A percentile compares a stretch with the other conserved stretches of the same genome.
Conservation (phyloP, 768 basidiomycete genomes). For the Calocybe gangraenosa region DNA sequence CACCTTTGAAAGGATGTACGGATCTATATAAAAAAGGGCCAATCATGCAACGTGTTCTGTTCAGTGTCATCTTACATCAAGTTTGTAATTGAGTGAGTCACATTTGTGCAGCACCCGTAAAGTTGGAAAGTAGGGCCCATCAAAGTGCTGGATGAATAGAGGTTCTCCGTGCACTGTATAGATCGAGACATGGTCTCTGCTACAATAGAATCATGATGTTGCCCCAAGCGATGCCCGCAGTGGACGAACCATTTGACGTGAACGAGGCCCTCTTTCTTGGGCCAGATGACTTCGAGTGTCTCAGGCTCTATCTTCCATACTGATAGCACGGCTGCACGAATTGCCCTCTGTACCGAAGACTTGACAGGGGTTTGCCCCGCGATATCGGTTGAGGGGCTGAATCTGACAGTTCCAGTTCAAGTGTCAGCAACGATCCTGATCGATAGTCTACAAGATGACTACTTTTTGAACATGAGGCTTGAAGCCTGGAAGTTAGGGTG, state of each 20-base stretch:
- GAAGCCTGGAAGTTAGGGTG: conserved; percentile 2
- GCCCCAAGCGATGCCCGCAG: too few relatives aligned
- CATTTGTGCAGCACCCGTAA: conserved; percentile 90
- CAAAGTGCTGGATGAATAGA: conserved; percentile 93
- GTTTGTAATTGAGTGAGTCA: conserved; percentile 35
- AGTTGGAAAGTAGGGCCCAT: conserved; percentile 89
- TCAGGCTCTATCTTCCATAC: conserved; percentile 83
- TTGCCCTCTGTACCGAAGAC: conserved; percentile 87
- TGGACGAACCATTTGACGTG: conserved; percentile 95
- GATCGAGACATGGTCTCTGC: conserved; percentile 94
- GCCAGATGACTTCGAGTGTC: conserved; percentile 90
- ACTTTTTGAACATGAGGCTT: conserved; percentile 74
- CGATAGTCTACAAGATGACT: conserved; percentile 13
- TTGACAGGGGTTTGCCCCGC: conserved; percentile 89
- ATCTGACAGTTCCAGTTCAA: conserved; percentile 37
- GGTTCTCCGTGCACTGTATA: conserved; percentile 87
- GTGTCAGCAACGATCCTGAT: conserved; percentile 6
- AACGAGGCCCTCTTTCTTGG: conserved; percentile 94
- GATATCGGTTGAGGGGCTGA: conserved; percentile 73
- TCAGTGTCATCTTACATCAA: conserved; percentile 1
- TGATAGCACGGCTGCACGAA: conserved; percentile 72
- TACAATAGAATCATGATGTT: too few relatives aligned
- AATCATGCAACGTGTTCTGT: conserved; percentile 1
- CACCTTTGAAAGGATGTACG: conserved; percentile 83
- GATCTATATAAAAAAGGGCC: conserved; percentile 52